A percentile compares a stretch with the other conserved stretches of the same genome.
These are phyloP conservation scores for Cystoderma amianthinum DNA, from an alignment of 768 basidiomycete genomes.

Conservation along the genomic window DNA sequence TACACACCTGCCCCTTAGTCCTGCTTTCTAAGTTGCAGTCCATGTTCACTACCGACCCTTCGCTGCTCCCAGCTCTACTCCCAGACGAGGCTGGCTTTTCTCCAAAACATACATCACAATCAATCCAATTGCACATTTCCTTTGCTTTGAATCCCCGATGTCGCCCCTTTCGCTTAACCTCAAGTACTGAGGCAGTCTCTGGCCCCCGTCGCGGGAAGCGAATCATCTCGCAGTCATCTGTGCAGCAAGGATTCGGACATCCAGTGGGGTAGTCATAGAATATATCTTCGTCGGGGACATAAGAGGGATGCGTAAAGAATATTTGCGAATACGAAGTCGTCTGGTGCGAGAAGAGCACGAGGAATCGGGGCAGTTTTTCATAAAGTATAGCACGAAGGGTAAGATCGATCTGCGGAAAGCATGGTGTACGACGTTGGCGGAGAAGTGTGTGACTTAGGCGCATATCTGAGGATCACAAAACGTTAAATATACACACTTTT, in stretches of 20 bases:
- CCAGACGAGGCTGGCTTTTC: slow-evolving; percentile 31
- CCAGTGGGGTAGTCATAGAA: slow-evolving; percentile 77
- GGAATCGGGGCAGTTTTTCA: slow-evolving; percentile 71
- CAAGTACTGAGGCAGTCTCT: slow-evolving; percentile 54
- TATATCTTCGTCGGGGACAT: slow-evolving; percentile 65
- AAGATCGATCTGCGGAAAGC: slow-evolving; percentile 79
- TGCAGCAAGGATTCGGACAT: slow-evolving; percentile 74
- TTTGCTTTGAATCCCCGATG: slow-evolving; percentile 41
- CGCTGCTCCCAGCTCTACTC: slow-evolving; percentile 34
- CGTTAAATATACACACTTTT: too few relatives aligned
- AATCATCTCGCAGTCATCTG: slow-evolving; percentile 79
- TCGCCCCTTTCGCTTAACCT: slow-evolving; percentile 42
- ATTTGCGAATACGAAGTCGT: slow-evolving; percentile 79
- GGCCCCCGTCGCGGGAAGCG: slow-evolving; percentile 65
- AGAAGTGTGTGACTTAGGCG: slow-evolving; percentile 60
- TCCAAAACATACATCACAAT: slow-evolving; percentile 57
- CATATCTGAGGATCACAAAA: slow-evolving; percentile 59
- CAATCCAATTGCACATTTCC: slow-evolving; percentile 83
- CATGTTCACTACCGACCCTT: slow-evolving; percentile 18
- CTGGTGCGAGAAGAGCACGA: slow-evolving; percentile 75
- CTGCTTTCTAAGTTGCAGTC: slow-evolving; percentile 4
- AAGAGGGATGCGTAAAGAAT: slow-evolving; percentile 66
- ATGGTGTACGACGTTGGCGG: slow-evolving; percentile 66
- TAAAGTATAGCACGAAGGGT: slow-evolving; percentile 68
- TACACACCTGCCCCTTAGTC: slow-evolving; percentile 53